These are phyloP conservation scores for Akanthomyces dipterigenus DNA, from an alignment of 2,329 filamentous ascomycete genomes.

Conservation along the genomic window DNA sequence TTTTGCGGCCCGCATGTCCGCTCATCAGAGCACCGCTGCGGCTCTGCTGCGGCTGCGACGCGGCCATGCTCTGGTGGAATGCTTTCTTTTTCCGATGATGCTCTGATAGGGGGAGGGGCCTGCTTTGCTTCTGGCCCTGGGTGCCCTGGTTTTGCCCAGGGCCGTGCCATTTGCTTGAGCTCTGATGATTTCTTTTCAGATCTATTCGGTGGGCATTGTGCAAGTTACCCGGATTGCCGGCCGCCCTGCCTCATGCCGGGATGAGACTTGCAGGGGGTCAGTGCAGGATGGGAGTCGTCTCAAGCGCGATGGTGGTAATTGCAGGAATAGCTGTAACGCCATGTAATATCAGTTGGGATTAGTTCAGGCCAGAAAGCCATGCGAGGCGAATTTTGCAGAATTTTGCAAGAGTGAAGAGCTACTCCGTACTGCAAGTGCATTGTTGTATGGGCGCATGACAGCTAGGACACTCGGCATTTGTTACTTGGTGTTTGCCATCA, in stretches of 20 bases:
- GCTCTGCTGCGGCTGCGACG: conserved; percentile 2
- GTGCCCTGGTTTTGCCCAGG: neutral
- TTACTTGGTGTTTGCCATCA: neutral
- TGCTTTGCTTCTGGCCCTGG: neutral
- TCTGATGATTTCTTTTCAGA: neutral
- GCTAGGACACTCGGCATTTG: neutral
- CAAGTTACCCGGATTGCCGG: neutral
- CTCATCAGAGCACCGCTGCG: neutral
- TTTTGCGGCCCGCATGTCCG: conserved; percentile 1
- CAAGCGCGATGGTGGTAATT: conserved; percentile 6
- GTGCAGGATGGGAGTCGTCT: neutral
- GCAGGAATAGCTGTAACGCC: neutral
- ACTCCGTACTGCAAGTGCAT: neutral
- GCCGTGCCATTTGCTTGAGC: neutral
- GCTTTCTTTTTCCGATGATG: neutral
- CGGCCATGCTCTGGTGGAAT: neutral
- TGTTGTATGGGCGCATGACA: neutral
- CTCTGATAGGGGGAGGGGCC: neutral
- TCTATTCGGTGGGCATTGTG: neutral
- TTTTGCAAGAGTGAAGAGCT: neutral
- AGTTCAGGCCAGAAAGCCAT: neutral
- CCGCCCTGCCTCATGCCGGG: neutral
- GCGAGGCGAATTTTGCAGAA: too few relatives aligned
- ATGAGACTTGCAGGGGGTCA: conserved; percentile 11
- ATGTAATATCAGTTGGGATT: neutral